Evolutionary conservation across 306 rosid species (phyloP).

Genomic region (Pachyrhizus erosus): DNA sequence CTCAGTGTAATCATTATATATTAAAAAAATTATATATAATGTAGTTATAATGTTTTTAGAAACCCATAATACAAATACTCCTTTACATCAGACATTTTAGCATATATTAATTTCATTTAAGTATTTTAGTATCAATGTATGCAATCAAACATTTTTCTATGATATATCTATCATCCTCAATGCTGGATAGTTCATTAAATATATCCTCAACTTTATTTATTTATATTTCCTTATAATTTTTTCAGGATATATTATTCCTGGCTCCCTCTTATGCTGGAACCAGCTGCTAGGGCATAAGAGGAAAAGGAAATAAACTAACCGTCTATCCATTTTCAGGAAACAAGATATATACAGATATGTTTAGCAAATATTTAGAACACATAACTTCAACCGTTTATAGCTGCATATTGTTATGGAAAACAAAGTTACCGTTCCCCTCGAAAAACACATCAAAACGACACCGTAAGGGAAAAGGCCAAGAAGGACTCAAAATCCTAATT

Average conservation of each 20-base stretch:
- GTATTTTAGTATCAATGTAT: too few species aligned
- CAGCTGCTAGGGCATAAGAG: not conserved
- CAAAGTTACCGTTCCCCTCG: slow-evolving; percentile 19
- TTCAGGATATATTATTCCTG: slow-evolving; percentile 33
- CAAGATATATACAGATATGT: slow-evolving; percentile 30
- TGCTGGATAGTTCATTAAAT: too few species aligned
- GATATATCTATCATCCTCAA: too few species aligned
- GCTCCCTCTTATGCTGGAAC: not conserved
- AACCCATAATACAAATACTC: not conserved
- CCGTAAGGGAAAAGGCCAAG: not conserved
- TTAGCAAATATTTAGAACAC: slow-evolving; percentile 27
- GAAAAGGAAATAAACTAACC: not conserved
- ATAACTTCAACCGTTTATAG: slow-evolving; percentile 38
- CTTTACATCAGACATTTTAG: too few species aligned
- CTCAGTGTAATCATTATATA: too few species aligned
- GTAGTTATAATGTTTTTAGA: too few species aligned
- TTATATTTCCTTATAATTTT: not conserved
- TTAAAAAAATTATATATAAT: too few species aligned
- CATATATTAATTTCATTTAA: too few species aligned
- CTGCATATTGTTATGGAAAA: slow-evolving; percentile 33
- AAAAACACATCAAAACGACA: slow-evolving; percentile 21
- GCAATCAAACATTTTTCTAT: too few species aligned
- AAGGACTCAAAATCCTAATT: slow-evolving; percentile 65
- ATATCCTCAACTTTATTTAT: too few species aligned
- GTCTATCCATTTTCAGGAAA: not conserved